phyloP scores from a whole-genome alignment of 148 eudicot genomes.

The Silene latifolia region DNA sequence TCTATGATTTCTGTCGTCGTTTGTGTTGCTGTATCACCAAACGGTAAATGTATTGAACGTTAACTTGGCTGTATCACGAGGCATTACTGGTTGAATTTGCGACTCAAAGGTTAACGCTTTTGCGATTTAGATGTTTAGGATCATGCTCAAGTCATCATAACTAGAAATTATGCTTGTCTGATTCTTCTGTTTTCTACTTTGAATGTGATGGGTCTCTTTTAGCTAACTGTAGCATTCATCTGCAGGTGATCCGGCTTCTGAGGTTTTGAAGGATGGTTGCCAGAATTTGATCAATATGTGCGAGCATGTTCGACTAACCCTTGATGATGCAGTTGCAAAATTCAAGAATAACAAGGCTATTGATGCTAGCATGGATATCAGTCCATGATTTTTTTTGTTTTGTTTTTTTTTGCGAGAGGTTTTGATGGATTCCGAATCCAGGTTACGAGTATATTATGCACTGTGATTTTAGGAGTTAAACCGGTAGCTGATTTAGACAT shows the following conservation, averaged over 20 bases:
- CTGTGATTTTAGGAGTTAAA: too few species aligned
- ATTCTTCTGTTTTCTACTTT: neutral
- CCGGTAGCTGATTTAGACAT: too few species aligned
- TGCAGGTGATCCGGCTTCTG: constrained; percentile 62
- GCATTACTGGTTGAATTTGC: neutral
- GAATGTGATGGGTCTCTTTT: neutral
- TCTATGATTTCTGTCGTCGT: too few species aligned
- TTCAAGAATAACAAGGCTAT: constrained; percentile 31
- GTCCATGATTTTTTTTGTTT: constrained; percentile 1
- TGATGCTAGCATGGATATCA: constrained; percentile 29
- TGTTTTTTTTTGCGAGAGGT: neutral
- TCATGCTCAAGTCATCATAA: neutral
- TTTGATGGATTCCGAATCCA: neutral
- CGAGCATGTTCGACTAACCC: constrained; percentile 56
- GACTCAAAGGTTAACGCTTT: neutral
- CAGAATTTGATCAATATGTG: constrained; percentile 53
- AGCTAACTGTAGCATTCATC: neutral
- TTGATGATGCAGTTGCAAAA: constrained; percentile 51
- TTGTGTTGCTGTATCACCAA: too few species aligned
- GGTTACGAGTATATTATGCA: neutral
- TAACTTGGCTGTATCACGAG: too few species aligned
- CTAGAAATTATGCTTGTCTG: neutral
- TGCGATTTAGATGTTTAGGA: neutral
- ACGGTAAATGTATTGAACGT: too few species aligned
- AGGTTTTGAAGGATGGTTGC: constrained; percentile 62